A percentile compares a stretch with the other conserved stretches of the same genome.
Evolutionary conservation across 768 basidiomycete genomes (phyloP).

Genomic region (Amanita molliuscula): DNA sequence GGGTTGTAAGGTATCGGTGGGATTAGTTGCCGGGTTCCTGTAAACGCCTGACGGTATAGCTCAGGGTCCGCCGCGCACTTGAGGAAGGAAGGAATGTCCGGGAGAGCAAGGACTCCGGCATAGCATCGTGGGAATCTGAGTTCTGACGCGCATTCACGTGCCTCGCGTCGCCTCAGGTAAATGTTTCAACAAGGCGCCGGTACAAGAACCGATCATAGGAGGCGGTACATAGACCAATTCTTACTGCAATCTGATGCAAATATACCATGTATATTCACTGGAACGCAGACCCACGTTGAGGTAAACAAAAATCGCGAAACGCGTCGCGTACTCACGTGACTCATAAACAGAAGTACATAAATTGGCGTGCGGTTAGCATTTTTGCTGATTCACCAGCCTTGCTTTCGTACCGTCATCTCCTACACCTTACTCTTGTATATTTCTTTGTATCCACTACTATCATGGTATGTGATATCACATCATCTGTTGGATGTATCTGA

Average conservation of each 20-base stretch:
- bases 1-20: not conserved
- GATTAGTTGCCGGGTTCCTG: not conserved
- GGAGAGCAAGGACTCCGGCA: not conserved
- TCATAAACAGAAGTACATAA: slow-evolving; percentile 21
- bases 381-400: slow-evolving; percentile 25
- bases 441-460: slow-evolving; percentile 13
- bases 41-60: not conserved
- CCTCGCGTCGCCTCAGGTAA: no score
- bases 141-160: no score
- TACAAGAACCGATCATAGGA: no score
- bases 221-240: no score
- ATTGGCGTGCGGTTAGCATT: slow-evolving; percentile 26
- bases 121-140: no score
- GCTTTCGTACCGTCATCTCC: slow-evolving; percentile 25
- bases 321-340: slow-evolving; percentile 20
- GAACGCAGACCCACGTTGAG: no score
- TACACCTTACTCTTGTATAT: slow-evolving; percentile 9
- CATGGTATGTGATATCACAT: slow-evolving; percentile 14
- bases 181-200: no score
- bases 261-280: no score
- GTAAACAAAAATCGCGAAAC: slow-evolving; percentile 3
- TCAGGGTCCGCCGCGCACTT: not conserved
- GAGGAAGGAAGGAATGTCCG: not conserved
- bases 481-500: not conserved
- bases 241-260: no score